phyloP scores from a whole-genome alignment of 208 protist species.

The Leishmania mexicana region DNA sequence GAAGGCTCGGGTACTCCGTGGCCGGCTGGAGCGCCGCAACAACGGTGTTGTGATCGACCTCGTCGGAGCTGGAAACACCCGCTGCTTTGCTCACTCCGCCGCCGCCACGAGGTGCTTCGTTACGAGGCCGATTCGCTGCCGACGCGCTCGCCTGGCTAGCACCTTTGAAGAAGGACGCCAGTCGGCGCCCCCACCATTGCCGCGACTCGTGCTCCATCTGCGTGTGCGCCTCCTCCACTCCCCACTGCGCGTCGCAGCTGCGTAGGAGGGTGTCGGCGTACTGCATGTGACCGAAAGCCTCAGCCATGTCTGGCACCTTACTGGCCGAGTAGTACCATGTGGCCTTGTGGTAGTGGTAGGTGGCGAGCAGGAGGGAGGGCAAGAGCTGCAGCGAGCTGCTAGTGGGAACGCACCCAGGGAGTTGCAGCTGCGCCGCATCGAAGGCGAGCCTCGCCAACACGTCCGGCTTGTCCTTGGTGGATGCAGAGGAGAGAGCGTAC shows the following conservation, averaged over 20 bases:
- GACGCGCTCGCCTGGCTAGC: neutral
- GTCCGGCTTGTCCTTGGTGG: slow-evolving; percentile 48
- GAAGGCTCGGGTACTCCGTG: slow-evolving; percentile 26
- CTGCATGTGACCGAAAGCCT: slow-evolving; percentile 66
- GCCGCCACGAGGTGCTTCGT: neutral
- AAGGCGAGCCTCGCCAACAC: slow-evolving; percentile 63
- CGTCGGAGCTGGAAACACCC: neutral
- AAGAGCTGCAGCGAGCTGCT: slow-evolving; percentile 39
- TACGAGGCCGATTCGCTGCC: neutral
- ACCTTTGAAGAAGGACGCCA: slow-evolving; percentile 12
- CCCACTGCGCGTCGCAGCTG: slow-evolving; percentile 31
- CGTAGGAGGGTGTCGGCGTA: slow-evolving; percentile 56
- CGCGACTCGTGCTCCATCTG: slow-evolving; percentile 18
- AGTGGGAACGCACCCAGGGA: slow-evolving; percentile 27
- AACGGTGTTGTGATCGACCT: neutral
- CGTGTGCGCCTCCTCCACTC: slow-evolving; percentile 23
- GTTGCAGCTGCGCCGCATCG: slow-evolving; percentile 32
- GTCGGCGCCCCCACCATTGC: slow-evolving; percentile 28
- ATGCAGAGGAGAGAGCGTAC: slow-evolving; percentile 56
- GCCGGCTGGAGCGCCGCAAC: neutral
- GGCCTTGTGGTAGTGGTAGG: slow-evolving; percentile 67
- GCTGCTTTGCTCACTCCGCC: neutral
- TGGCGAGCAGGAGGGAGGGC: slow-evolving; percentile 55
- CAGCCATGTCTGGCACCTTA: slow-evolving; percentile 56
- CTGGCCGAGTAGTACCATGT: slow-evolving; percentile 51